Conservation (phyloP, 2,329 filamentous ascomycete genomes). For the Fusarium poae region DNA sequence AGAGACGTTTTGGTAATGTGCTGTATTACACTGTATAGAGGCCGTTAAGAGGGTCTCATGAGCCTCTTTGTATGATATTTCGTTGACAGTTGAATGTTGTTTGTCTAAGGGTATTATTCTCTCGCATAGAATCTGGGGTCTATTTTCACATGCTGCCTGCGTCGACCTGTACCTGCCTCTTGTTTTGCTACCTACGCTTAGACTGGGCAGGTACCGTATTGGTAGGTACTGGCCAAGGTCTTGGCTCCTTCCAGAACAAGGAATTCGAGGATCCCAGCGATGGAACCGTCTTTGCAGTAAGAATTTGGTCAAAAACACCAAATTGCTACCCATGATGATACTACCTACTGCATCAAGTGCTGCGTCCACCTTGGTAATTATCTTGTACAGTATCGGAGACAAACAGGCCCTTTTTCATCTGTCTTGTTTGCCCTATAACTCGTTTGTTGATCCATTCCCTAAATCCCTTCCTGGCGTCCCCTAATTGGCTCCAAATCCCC, state of each 20-base stretch:
- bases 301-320: conserved; percentile 15
- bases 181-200: neutral
- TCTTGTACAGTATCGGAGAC: neutral
- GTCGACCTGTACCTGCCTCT: conserved; percentile 9
- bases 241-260: conserved; percentile 41
- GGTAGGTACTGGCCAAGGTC: neutral
- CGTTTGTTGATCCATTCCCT: conserved; percentile 34
- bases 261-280: conserved; percentile 1
- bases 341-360: neutral
- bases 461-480: conserved; percentile 27
- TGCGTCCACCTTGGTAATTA: conserved; percentile 2
- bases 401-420: neutral
- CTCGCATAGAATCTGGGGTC: conserved; percentile 21
- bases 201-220: neutral
- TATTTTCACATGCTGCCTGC: conserved; percentile 43
- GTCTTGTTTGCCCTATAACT: conserved; percentile 18
- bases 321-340: conserved; percentile 5
- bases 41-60: neutral
- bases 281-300: conserved; percentile 20
- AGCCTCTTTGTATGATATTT: neutral
- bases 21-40: conserved; percentile 9
- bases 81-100: neutral
- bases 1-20: conserved; percentile 4
- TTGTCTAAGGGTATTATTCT: conserved; percentile 1
- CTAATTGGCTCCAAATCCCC: conserved; percentile 37